phyloP scores from a whole-genome alignment of 2,329 filamentous ascomycete species.

The Colletotrichum sp. region DNA sequence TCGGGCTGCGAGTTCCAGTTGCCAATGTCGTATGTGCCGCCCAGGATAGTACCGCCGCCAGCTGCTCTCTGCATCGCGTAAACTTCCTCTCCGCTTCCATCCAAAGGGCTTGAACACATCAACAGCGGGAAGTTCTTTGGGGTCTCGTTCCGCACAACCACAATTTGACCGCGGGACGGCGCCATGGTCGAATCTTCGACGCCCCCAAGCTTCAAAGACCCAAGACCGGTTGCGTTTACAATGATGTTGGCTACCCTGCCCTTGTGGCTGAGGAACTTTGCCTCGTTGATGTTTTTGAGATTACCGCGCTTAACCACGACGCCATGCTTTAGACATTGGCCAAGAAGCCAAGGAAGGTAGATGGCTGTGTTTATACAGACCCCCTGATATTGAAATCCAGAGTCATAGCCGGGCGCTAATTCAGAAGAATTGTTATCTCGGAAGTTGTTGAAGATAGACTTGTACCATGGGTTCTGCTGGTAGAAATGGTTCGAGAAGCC shows the following conservation, averaged over 20 bases:
- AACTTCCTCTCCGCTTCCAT: constrained; percentile 72
- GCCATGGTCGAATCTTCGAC: constrained; percentile 68
- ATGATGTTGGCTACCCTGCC: constrained; percentile 63
- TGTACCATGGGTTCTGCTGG: constrained; percentile 74
- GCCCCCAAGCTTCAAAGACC: constrained; percentile 69
- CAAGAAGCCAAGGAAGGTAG: constrained; percentile 73
- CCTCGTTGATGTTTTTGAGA: constrained; percentile 66
- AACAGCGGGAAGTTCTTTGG: constrained; percentile 68
- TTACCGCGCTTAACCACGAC: constrained; percentile 57
- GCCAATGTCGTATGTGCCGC: constrained; percentile 82
- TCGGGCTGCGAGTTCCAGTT: constrained; percentile 84
- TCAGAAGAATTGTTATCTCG: constrained; percentile 61
- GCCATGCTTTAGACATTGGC: constrained; percentile 68
- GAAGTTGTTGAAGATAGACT: constrained; percentile 73
- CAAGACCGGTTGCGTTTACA: constrained; percentile 74
- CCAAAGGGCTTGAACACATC: constrained; percentile 69
- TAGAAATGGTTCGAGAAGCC: constrained; percentile 69
- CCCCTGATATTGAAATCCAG: constrained; percentile 65
- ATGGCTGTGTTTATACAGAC: constrained; percentile 78
- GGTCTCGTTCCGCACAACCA: constrained; percentile 81
- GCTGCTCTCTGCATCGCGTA: constrained; percentile 86
- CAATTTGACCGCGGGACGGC: constrained; percentile 75
- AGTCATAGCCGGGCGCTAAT: constrained; percentile 62
- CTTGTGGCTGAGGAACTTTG: constrained; percentile 61
- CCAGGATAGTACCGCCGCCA: constrained; percentile 81